Evolutionary conservation across 306 rosid species (phyloP), one percentile per base, ranked within the genome.

Genomic region (Prinsepia uniflora): DNA sequence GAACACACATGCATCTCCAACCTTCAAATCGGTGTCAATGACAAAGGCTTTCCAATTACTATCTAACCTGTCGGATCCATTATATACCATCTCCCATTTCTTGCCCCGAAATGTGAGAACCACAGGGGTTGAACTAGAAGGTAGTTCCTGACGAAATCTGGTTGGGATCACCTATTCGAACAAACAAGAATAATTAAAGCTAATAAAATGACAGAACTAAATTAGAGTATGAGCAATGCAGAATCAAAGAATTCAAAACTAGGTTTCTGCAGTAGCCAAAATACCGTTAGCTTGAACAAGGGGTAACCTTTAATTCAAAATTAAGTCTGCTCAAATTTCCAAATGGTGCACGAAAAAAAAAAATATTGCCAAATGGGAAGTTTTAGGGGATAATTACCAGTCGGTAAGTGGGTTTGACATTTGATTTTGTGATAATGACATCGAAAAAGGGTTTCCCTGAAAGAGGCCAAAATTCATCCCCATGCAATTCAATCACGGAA

Each of bases 1-100:
- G 65, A 89, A 89, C 10, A 89, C 66, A n/a, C 86, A 87, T 1
- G 84, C 90, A 48, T 85, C 96, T 64, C 90, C 90, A 19, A 19
- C 41, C 80, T 81, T 83, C 74, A 90, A 82, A 75, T 62, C 20
- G 65, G 79, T 90, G 44, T 84, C 92, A 3, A 44, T 24, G 9
- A 44, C 85, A 76, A 87, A 90, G 0, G 20, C 59, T 72, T 70
- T 63, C 96, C 96, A 85, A 17, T 79, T 75, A 1, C 14, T 0
- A 68, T 57, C 73, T 9, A 85, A 58, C 47, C 5, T 34, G 72
- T 70, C 2, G 7, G 6, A 62, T 11, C 41, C n/a, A 49, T 46
- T 10, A 65, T 79, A 88, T 36, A 18, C 15, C 72, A 83, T 19
- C 72, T 67, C 43, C 92, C 86, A 88, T 50, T 72, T 73, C 83